Evolutionary conservation across 768 basidiomycete species (phyloP).

Genomic region (Russula griseocarnosa): DNA sequence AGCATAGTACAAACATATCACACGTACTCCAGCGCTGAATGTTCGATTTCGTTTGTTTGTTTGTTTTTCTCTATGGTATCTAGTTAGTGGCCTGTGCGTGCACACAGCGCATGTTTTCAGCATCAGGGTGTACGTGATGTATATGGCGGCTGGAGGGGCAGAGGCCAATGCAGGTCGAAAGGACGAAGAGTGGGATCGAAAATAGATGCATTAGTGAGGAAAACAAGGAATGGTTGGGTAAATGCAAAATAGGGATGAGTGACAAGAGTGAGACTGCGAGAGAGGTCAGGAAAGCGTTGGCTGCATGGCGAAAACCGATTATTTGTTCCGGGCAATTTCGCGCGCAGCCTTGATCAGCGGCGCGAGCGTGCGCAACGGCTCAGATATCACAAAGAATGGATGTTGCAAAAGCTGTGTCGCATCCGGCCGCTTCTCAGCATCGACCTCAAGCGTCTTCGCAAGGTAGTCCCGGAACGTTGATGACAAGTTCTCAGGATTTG

Average conservation of each 20-base stretch:
- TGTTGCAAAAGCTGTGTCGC: slow-evolving; percentile 82
- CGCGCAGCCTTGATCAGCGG: slow-evolving; percentile 91
- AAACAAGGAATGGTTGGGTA: slow-evolving; percentile 12
- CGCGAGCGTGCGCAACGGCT: slow-evolving; percentile 79
- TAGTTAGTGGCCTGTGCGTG: slow-evolving; percentile 16
- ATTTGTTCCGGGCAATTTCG: slow-evolving; percentile 60
- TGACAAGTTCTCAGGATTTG: slow-evolving; percentile 78
- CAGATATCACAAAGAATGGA: slow-evolving; percentile 82
- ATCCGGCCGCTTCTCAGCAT: slow-evolving; percentile 88
- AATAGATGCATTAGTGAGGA: slow-evolving; percentile 16
- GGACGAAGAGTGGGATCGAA: not conserved
- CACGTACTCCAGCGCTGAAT: slow-evolving; percentile 10
- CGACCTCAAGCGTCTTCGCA: slow-evolving; percentile 84
- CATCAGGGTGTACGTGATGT: slow-evolving; percentile 2
- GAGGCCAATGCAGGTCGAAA: slow-evolving; percentile 19
- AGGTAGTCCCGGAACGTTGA: slow-evolving; percentile 86
- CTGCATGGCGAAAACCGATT: not conserved
- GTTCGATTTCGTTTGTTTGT: slow-evolving; percentile 13
- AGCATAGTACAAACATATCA: slow-evolving; percentile 11
- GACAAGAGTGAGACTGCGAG: slow-evolving; percentile 1
- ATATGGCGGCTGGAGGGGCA: not conserved
- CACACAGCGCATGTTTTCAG: slow-evolving; percentile 7
- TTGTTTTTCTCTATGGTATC: slow-evolving; percentile 24
- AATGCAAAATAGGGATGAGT: slow-evolving; percentile 17
- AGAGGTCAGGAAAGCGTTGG: not conserved